phyloP scores from a whole-genome alignment of 2,329 filamentous ascomycete genomes.

The Nemania sp. region DNA sequence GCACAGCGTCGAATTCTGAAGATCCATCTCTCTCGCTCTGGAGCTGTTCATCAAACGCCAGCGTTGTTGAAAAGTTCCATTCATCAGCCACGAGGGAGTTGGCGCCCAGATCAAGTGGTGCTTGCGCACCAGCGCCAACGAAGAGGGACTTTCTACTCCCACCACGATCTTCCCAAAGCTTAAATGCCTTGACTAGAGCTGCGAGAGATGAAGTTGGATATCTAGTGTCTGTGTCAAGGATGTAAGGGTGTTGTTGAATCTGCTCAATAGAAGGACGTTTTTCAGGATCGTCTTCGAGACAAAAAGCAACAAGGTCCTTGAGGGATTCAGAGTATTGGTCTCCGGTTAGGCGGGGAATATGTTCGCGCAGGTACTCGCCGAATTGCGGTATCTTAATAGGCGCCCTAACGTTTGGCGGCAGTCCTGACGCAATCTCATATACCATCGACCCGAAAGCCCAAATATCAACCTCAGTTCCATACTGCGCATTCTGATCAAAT shows the following conservation, averaged over 20 bases:
- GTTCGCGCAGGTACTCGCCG: slow-evolving; percentile 60
- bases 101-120: slow-evolving; percentile 48
- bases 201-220: slow-evolving; percentile 68
- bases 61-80: slow-evolving; percentile 70
- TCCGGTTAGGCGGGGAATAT: slow-evolving; percentile 70
- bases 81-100: slow-evolving; percentile 58
- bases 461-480: slow-evolving; percentile 75
- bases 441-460: slow-evolving; percentile 85
- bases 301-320: slow-evolving; percentile 72
- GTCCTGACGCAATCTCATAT: slow-evolving; percentile 78
- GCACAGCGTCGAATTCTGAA: slow-evolving; percentile 56
- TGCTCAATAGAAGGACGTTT: slow-evolving; percentile 70
- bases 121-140: slow-evolving; percentile 60
- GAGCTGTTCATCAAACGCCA: slow-evolving; percentile 64
- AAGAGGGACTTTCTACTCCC: slow-evolving; percentile 70
- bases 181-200: slow-evolving; percentile 71
- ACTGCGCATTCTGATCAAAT: slow-evolving; percentile 65
- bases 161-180: slow-evolving; percentile 74
- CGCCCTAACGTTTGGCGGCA: slow-evolving; percentile 69
- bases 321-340: slow-evolving; percentile 70
- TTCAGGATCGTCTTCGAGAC: slow-evolving; percentile 68
- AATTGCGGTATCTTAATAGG: slow-evolving; percentile 56
- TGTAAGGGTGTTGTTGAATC: slow-evolving; percentile 70
- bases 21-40: slow-evolving; percentile 52
- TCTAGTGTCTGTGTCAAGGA: slow-evolving; percentile 62